Conservation (phyloP, 208 protist genomes). For the Phytomonas francai region DNA sequence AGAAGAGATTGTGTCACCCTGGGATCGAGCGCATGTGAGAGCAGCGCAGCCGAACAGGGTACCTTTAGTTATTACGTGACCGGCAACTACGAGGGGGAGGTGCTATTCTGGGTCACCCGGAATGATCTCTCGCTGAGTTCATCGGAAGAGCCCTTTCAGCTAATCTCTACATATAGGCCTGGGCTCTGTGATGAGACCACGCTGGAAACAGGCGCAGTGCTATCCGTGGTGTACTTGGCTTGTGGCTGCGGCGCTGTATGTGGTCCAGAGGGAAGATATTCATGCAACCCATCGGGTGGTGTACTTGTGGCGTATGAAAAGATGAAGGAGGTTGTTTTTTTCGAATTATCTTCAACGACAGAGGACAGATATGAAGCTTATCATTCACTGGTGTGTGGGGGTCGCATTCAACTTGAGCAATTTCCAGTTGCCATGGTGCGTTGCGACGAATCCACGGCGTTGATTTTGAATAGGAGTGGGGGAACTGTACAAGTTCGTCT, state of each 20-base stretch:
- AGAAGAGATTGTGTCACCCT: not conserved
- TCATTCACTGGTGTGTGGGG: slow-evolving; percentile 15
- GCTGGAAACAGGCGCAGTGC: slow-evolving; percentile 29
- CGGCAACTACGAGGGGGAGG: slow-evolving; percentile 41
- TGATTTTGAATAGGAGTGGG: slow-evolving; percentile 51
- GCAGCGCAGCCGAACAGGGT: not conserved
- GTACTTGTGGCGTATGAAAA: slow-evolving; percentile 61
- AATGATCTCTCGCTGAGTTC: slow-evolving; percentile 33
- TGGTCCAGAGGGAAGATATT: not conserved
- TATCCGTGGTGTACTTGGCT: slow-evolving; percentile 37
- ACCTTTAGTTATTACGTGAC: slow-evolving; percentile 59
- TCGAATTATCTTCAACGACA: slow-evolving; percentile 35
- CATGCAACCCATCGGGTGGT: slow-evolving; percentile 39
- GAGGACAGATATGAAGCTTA: slow-evolving; percentile 25
- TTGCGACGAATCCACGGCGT: slow-evolving; percentile 31
- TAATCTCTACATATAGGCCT: slow-evolving; percentile 26
- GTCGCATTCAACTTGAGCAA: slow-evolving; percentile 21
- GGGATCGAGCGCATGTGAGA: not conserved
- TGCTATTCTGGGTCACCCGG: slow-evolving; percentile 72
- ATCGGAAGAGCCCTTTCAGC: slow-evolving; percentile 21
- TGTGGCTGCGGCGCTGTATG: slow-evolving; percentile 15
- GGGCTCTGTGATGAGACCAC: slow-evolving; percentile 7
- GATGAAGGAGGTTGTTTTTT: slow-evolving; percentile 35
- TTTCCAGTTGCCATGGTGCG: slow-evolving; percentile 34
- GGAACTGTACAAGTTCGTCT: slow-evolving; percentile 33